A percentile compares a stretch with the other conserved stretches of the same genome.
phyloP scores from a whole-genome alignment of 164 flowering plant species.

The Akebia trifoliata region DNA sequence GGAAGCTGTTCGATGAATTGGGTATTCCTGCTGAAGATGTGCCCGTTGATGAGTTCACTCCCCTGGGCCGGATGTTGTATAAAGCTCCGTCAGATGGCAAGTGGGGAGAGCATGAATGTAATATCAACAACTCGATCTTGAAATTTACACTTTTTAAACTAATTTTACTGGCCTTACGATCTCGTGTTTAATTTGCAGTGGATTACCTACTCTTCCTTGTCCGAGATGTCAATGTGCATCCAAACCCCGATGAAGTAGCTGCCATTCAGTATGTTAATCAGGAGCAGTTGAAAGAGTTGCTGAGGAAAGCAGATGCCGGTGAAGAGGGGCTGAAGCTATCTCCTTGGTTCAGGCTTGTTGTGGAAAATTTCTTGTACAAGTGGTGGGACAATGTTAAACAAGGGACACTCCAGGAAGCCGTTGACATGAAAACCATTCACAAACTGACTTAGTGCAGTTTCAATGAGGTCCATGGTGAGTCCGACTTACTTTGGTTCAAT shows the following conservation, averaged over 20 bases:
- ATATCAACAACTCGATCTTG: not conserved
- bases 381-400: conserved; percentile 91
- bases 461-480: too few species aligned
- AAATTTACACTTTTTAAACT: not conserved
- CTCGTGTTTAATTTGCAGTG: conserved; percentile 64
- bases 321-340: conserved; percentile 82
- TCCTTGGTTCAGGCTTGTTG: conserved; percentile 89
- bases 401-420: conserved; percentile 59
- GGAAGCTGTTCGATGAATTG: conserved; percentile 88
- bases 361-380: conserved; percentile 78
- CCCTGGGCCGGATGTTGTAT: conserved; percentile 83
- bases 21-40: conserved; percentile 82
- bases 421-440: conserved; percentile 85
- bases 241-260: conserved; percentile 93
- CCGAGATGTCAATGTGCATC: conserved; percentile 58
- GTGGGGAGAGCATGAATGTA: conserved; percentile 98
- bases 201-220: conserved; percentile 88
- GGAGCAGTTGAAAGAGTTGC: conserved; percentile 66
- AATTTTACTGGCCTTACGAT: not conserved
- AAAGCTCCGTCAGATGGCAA: conserved; percentile 96
- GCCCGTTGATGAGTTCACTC: conserved; percentile 72
- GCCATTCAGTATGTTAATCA: conserved; percentile 63
- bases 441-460: conserved; percentile 35
- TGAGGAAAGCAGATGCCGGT: conserved; percentile 83
- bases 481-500: too few species aligned